Percentiles rank a stretch among this genome's conserved stretches.
Evolutionary conservation across 176 grass and related monocot species (phyloP).

Genomic region (Juncus inflexus): DNA sequence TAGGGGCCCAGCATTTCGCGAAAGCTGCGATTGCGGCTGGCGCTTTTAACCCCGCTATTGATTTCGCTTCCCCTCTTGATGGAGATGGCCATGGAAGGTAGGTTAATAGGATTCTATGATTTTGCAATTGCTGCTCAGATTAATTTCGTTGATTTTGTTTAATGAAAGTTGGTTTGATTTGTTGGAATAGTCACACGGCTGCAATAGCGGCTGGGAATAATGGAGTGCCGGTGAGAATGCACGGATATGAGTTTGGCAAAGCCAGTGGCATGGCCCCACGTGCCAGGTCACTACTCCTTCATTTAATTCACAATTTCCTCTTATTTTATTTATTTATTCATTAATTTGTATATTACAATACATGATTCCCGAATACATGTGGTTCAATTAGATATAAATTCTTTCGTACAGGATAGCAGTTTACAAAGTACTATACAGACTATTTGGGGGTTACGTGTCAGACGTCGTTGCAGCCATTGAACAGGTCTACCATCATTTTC

Average conservation of each 20-base stretch:
- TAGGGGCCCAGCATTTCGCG: slow-evolving; percentile 97
- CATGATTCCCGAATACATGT: slow-evolving; percentile 9
- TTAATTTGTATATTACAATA: neutral
- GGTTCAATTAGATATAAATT: slow-evolving; percentile 7
- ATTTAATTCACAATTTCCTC: neutral
- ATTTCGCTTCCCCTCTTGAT: slow-evolving; percentile 93
- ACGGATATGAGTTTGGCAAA: slow-evolving; percentile 90
- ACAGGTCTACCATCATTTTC: slow-evolving; percentile 42
- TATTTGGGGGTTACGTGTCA: slow-evolving; percentile 95
- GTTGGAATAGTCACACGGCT: slow-evolving; percentile 67
- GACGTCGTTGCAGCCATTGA: slow-evolving; percentile 98
- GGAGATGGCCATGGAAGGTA: slow-evolving; percentile 99
- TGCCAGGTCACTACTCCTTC: slow-evolving; percentile 53
- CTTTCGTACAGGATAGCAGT: slow-evolving; percentile 72
- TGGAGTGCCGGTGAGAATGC: slow-evolving; percentile 83
- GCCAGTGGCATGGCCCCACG: slow-evolving; percentile 99
- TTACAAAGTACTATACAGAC: slow-evolving; percentile 97
- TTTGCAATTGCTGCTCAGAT: too few relatives aligned
- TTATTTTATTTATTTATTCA: slow-evolving; percentile 13
- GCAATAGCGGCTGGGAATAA: slow-evolving; percentile 99
- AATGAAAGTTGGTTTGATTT: slow-evolving; percentile 21
- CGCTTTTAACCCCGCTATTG: slow-evolving; percentile 81
- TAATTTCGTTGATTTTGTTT: neutral
- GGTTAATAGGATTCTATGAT: slow-evolving; percentile 10
- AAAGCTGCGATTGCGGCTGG: slow-evolving; percentile 97